These are phyloP conservation scores for Oryza glumipatula DNA, from an alignment of 176 grass and related monocot species.

Conservation along the genomic window DNA sequence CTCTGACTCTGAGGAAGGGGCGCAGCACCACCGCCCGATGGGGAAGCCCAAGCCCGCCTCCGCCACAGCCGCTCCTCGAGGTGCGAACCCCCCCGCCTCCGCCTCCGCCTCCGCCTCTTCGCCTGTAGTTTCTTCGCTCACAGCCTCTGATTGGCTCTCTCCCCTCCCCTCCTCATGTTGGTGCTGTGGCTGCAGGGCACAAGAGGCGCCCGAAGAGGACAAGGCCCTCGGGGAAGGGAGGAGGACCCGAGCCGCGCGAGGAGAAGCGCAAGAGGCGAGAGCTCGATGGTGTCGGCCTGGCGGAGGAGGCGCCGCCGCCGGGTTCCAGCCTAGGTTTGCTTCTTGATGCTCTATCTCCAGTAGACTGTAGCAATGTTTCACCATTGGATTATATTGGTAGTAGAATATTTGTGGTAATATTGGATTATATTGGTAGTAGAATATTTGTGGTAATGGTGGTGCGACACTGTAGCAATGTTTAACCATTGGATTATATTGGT, in stretches of 20 bases:
- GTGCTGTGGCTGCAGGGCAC: not conserved
- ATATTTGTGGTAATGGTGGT: not conserved
- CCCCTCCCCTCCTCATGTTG: not conserved
- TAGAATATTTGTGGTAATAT: not conserved
- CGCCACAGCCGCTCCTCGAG: not conserved
- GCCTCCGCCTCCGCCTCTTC: not conserved
- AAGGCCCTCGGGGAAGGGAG: not conserved
- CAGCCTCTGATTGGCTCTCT: not conserved
- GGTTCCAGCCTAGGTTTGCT: slow-evolving; percentile 1
- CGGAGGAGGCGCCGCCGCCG: not conserved
- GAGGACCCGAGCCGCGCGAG: not conserved
- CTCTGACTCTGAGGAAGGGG: too few relatives aligned
- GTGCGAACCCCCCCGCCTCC: not conserved
- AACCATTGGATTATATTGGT: not conserved
- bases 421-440: too few relatives aligned
- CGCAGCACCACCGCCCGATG: slow-evolving; percentile 11
- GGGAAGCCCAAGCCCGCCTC: slow-evolving; percentile 31
- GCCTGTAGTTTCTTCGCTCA: not conserved
- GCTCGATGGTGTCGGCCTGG: not conserved
- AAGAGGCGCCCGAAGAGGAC: slow-evolving; percentile 36
- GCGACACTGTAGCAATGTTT: not conserved
- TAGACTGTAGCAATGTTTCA: not conserved
- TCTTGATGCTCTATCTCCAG: not conserved
- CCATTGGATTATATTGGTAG: too few relatives aligned
- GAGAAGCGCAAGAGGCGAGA: not conserved